Base-by-base conservation (phyloP, 2,329 filamentous ascomycete species). In the Scytalidium lignicola region DNA sequence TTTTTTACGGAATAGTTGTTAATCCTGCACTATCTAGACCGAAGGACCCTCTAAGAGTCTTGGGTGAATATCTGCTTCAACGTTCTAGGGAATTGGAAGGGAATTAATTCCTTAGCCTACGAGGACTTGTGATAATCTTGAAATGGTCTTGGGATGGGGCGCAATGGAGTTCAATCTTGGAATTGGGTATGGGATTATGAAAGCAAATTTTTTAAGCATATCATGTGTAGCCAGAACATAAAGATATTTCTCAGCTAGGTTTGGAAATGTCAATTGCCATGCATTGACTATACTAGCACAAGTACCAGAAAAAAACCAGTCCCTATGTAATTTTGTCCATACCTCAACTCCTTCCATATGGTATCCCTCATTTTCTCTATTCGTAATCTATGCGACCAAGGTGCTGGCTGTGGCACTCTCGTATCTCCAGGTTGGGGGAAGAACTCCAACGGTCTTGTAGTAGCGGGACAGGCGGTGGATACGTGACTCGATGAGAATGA, bases 401-500 rank as follows among this genome's bases (percentile, higher is more conserved):
- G 90, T 95, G 82, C 82, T 88, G 76, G 92, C 92, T 65, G 92
- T 97, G 72, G 92, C 90, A 74, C 83, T 89, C 88, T 97, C 92
- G 83, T 97, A 97, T 80, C 89, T 91, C 92, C 92, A 97, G 79
- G 89, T 97, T 65, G 92, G 92, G 68, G 92, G 81, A 56, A 86
- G 79, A 68, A 85, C 80, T 72, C 82, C 82, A 70, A 85, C 92
- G 73, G 90, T 92, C 88, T 96, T 97, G 89, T 97, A 99, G 88
- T 97, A 97, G 66, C 93, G 88, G 71, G 90, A 93, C 65, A 99
- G 88, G 80, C 93, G 92, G 88, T 99, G 93, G 78, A 99, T 97
- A 78, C 95, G 90, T 73, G 93, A 97, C 84, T 99, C 93, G 78
- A 99, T 95, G 67, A 99, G 88, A 92, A 99, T 99, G 62, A 99